Evolutionary conservation across 2,329 filamentous ascomycete genomes (phyloP).

Genomic region (Scolecobasidium constrictum): DNA sequence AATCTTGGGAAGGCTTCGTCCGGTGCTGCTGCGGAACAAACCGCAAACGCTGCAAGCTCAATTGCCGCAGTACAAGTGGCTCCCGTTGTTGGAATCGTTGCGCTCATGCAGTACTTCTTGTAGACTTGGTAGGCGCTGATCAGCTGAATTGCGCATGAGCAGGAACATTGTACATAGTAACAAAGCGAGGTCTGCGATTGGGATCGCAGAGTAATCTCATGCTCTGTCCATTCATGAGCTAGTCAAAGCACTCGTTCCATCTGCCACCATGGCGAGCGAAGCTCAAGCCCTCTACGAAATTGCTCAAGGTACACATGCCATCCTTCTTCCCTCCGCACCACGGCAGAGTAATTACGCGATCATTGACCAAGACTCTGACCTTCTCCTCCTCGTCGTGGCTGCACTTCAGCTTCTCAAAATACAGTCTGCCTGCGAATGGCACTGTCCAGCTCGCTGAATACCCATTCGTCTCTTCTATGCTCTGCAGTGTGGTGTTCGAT

Average conservation of each 20-base stretch:
- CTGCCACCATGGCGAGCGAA: constrained; percentile 63
- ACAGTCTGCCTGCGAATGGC: constrained; percentile 70
- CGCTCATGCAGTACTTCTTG: too few relatives aligned
- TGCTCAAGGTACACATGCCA: constrained; percentile 58
- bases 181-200: too few relatives aligned
- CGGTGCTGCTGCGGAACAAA: too few relatives aligned
- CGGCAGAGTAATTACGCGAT: constrained; percentile 62
- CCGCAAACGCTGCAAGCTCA: too few relatives aligned
- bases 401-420: constrained; percentile 81
- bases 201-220: too few relatives aligned
- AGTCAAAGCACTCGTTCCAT: constrained; percentile 54
- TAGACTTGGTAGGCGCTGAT: too few relatives aligned
- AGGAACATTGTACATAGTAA: too few relatives aligned
- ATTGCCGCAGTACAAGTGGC: too few relatives aligned
- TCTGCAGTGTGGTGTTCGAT: constrained; percentile 34
- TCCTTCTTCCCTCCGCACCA: constrained; percentile 59
- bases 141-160: too few relatives aligned
- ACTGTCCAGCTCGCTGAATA: constrained; percentile 71
- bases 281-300: constrained; percentile 62
- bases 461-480: constrained; percentile 46
- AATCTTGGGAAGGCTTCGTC: too few relatives aligned
- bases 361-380: constrained; percentile 74
- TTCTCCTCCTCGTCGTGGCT: constrained; percentile 44
- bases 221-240: too few relatives aligned
- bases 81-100: too few relatives aligned